Conservation (phyloP, 805 yeast species). For the Candida dajiaensis region DNA sequence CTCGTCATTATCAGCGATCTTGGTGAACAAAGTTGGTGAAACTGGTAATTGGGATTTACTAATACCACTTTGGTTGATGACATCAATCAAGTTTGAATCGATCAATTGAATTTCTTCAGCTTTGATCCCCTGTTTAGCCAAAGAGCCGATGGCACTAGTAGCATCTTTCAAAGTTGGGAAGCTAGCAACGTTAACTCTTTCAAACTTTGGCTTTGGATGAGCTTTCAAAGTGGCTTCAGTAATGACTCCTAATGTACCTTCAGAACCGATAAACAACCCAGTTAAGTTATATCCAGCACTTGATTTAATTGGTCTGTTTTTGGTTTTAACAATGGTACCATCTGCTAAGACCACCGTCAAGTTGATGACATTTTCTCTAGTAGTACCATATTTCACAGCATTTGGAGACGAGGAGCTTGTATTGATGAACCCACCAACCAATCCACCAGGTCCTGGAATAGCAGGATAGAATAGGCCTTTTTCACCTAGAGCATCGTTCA, state of each 20-base stretch:
- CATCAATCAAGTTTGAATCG: constrained; percentile 62
- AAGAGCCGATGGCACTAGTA: constrained; percentile 53
- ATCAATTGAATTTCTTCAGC: constrained; percentile 67
- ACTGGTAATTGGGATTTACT: constrained; percentile 36
- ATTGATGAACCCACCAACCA: constrained; percentile 74
- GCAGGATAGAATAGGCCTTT: constrained; percentile 61
- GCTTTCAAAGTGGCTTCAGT: constrained; percentile 73
- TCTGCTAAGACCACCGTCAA: constrained; percentile 75
- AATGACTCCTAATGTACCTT: constrained; percentile 74
- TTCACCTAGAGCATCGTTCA: constrained; percentile 44
- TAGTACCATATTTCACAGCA: constrained; percentile 73
- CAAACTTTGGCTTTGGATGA: constrained; percentile 55
- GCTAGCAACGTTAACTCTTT: constrained; percentile 58
- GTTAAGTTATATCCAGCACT: constrained; percentile 78
- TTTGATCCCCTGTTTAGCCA: constrained; percentile 52
- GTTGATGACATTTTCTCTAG: constrained; percentile 64
- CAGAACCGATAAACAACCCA: constrained; percentile 66
- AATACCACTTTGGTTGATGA: constrained; percentile 51
- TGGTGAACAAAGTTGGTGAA: constrained; percentile 54
- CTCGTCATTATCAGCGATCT: constrained; percentile 45
- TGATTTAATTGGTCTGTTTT: constrained; percentile 67
- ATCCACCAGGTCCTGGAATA: constrained; percentile 77
- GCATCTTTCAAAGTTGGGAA: constrained; percentile 69
- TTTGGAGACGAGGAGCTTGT: constrained; percentile 78
- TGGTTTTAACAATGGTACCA: constrained; percentile 71